A percentile compares a stretch with the other conserved stretches of the same genome.
These are phyloP conservation scores for Aspergillus caelatus DNA, from an alignment of 2,329 filamentous ascomycete species.

Conservation along the genomic window DNA sequence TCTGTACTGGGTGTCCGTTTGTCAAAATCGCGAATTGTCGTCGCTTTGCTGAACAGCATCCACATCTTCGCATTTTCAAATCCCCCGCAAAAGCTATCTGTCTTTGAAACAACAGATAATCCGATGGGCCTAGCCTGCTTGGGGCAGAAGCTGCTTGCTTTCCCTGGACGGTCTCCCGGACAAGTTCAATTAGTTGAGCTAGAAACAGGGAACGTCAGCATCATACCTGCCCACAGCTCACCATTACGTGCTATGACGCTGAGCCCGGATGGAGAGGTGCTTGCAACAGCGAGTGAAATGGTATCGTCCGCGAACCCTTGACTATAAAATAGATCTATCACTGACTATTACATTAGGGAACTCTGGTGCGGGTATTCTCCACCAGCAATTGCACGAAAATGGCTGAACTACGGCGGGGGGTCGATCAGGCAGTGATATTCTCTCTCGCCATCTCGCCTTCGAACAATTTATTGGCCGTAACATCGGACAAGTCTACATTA, in stretches of 20 bases:
- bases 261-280: slow-evolving; percentile 75
- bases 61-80: slow-evolving; percentile 79
- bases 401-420: slow-evolving; percentile 82
- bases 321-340: not conserved
- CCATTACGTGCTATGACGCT: slow-evolving; percentile 77
- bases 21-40: slow-evolving; percentile 73
- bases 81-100: slow-evolving; percentile 68
- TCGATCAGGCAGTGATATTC: slow-evolving; percentile 85
- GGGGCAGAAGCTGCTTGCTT: slow-evolving; percentile 72
- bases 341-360: slow-evolving; percentile 60
- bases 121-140: slow-evolving; percentile 78
- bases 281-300: slow-evolving; percentile 88
- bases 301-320: slow-evolving; percentile 39
- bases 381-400: slow-evolving; percentile 79
- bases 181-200: slow-evolving; percentile 88
- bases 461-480: slow-evolving; percentile 79
- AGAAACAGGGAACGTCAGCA: slow-evolving; percentile 78
- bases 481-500: slow-evolving; percentile 93
- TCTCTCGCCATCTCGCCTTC: slow-evolving; percentile 85
- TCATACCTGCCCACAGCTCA: slow-evolving; percentile 86
- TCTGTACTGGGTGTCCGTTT: slow-evolving; percentile 79
- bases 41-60: slow-evolving; percentile 80
- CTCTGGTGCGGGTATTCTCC: slow-evolving; percentile 82
- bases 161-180: slow-evolving; percentile 83
- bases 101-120: slow-evolving; percentile 87